Evolutionary conservation across 352 stramenopile genomes (phyloP).

Genomic region (Globisporangium emineosum): DNA sequence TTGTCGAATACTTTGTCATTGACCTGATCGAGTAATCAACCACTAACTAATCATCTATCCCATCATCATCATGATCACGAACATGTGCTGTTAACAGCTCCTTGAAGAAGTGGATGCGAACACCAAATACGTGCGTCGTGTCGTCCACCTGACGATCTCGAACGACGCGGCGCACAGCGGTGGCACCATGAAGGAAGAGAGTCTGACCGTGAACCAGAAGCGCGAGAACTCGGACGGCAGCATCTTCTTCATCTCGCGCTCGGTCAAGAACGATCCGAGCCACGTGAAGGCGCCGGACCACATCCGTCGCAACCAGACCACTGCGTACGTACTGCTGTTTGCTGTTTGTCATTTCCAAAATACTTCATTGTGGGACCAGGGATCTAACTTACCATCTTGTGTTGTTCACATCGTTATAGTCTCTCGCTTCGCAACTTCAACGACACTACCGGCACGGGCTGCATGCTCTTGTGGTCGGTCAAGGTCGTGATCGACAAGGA

Average conservation of each 20-base stretch:
- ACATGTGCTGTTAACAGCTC: slow-evolving; percentile 25
- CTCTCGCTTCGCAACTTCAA: slow-evolving; percentile 79
- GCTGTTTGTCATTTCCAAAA: background rate
- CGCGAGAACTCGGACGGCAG: slow-evolving; percentile 74
- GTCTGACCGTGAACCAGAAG: slow-evolving; percentile 71
- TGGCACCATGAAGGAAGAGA: slow-evolving; percentile 84
- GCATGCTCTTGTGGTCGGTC: slow-evolving; percentile 78
- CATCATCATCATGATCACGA: background rate
- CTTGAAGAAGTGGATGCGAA: slow-evolving; percentile 70
- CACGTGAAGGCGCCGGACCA: slow-evolving; percentile 59
- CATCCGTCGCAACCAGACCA: slow-evolving; percentile 75
- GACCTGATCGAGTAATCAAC: background rate
- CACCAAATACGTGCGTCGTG: slow-evolving; percentile 81
- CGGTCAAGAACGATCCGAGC: slow-evolving; percentile 68
- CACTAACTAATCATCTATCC: slow-evolving; percentile 2
- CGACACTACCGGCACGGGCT: slow-evolving; percentile 65
- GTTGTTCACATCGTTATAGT: slow-evolving; percentile 27
- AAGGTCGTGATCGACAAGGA: slow-evolving; percentile 82
- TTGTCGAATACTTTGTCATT: too few species aligned
- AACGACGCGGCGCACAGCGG: slow-evolving; percentile 61
- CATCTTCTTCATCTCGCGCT: slow-evolving; percentile 61
- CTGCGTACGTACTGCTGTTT: slow-evolving; percentile 48
- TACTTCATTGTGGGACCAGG: background rate
- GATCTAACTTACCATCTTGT: background rate
- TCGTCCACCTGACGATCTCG: slow-evolving; percentile 80